A percentile compares a stretch with the other conserved stretches of the same genome.
These are phyloP conservation scores for Eimeria sp. DNA, from an alignment of 169 alveolate species.

Conservation along the genomic window DNA sequence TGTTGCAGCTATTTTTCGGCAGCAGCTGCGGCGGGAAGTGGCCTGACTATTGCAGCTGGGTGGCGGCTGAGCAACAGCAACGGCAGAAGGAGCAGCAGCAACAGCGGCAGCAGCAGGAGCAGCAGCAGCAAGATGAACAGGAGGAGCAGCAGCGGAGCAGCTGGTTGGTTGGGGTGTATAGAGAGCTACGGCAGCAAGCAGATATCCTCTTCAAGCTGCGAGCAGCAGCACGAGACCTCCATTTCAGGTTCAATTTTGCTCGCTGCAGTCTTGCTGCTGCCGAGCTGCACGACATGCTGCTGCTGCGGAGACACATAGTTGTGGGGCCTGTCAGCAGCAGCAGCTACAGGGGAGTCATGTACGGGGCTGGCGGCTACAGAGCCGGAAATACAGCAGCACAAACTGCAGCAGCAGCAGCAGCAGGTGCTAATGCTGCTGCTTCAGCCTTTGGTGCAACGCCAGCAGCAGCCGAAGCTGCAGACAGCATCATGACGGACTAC, in stretches of 20 bases:
- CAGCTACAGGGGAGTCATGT: neutral
- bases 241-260: neutral
- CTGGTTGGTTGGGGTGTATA: constrained; percentile 60
- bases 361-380: neutral
- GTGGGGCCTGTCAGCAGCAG: constrained; percentile 2
- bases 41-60: neutral
- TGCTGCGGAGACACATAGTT: constrained; percentile 37
- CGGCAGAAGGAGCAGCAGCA: constrained; percentile 6
- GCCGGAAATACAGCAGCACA: neutral
- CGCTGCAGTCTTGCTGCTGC: constrained; percentile 75
- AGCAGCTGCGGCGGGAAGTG: constrained; percentile 6
- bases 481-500: neutral
- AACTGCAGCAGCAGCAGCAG: constrained; percentile 37
- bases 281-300: constrained; percentile 69
- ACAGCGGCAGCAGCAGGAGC: neutral
- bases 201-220: constrained; percentile 14
- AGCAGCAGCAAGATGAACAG: neutral
- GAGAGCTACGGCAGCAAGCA: constrained; percentile 67
- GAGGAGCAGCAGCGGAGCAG: constrained; percentile 30
- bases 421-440: constrained; percentile 2
- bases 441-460: constrained; percentile 2
- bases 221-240: constrained; percentile 47
- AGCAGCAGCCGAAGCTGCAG: constrained; percentile 1
- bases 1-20: constrained; percentile 64
- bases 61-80: neutral